These are phyloP conservation scores for Aspergillus pseudoglaucus DNA, from an alignment of 2,329 filamentous ascomycete species.

Conservation along the genomic window DNA sequence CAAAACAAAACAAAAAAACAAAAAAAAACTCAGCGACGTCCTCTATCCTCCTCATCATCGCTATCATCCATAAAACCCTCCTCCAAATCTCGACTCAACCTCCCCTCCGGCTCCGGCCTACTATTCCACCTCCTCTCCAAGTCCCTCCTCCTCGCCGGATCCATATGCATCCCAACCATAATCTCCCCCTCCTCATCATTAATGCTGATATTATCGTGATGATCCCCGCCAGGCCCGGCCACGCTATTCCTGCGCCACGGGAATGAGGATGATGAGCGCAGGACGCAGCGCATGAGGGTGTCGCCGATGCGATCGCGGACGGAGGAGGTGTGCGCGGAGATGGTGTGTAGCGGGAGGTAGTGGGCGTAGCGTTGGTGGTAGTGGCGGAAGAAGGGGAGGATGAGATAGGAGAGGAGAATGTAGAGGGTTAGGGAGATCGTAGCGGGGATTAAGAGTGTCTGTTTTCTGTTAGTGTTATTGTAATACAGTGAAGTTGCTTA, in stretches of 20 bases:
- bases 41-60: slow-evolving; percentile 48
- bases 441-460: slow-evolving; percentile 67
- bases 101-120: slow-evolving; percentile 38
- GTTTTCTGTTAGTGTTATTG: not conserved
- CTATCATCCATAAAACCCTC: slow-evolving; percentile 69
- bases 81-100: slow-evolving; percentile 74
- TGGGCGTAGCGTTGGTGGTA: slow-evolving; percentile 66
- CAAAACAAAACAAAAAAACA: not conserved
- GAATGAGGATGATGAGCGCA: slow-evolving; percentile 26
- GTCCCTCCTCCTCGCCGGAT: slow-evolving; percentile 40
- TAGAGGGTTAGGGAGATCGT: slow-evolving; percentile 65
- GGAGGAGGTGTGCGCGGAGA: slow-evolving; percentile 47
- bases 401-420: slow-evolving; percentile 56
- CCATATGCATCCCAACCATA: slow-evolving; percentile 49
- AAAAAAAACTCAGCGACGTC: slow-evolving; percentile 17
- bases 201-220: slow-evolving; percentile 51
- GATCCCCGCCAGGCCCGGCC: slow-evolving; percentile 21
- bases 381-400: slow-evolving; percentile 62
- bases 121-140: slow-evolving; percentile 39
- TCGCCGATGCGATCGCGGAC: slow-evolving; percentile 44
- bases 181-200: slow-evolving; percentile 62
- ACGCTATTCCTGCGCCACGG: slow-evolving; percentile 40
- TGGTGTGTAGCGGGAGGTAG: slow-evolving; percentile 62
- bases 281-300: slow-evolving; percentile 37
- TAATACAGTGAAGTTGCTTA: not conserved